Evolutionary conservation across 768 basidiomycete species (phyloP).

Genomic region (Tylopilus rubrobrunneus): DNA sequence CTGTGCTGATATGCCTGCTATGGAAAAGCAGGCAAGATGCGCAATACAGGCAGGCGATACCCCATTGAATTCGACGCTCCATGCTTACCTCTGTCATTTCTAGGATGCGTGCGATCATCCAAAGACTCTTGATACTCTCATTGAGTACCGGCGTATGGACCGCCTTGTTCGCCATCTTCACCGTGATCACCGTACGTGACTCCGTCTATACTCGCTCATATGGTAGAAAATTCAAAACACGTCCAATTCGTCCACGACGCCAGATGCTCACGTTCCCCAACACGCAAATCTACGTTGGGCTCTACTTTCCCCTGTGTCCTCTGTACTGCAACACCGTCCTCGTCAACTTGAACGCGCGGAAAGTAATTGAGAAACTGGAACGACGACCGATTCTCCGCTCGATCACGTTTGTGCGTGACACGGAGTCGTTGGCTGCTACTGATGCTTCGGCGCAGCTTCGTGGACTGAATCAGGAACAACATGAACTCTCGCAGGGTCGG

Average conservation of each 20-base stretch:
- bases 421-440: background rate
- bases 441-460: background rate
- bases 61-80: background rate
- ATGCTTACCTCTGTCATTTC: background rate
- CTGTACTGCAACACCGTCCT: conserved; percentile 32
- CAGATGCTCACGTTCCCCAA: conserved; percentile 12
- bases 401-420: conserved; percentile 4
- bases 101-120: conserved; percentile 18
- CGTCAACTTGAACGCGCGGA: conserved; percentile 29
- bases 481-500: background rate
- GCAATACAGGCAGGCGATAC: conserved; percentile 4
- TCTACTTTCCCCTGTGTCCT: conserved; percentile 30
- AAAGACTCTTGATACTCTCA: conserved; percentile 14
- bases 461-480: background rate
- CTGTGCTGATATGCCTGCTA: conserved; percentile 6
- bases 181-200: conserved; percentile 13
- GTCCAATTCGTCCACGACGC: background rate
- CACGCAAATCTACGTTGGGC: conserved; percentile 15
- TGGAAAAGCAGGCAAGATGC: conserved; percentile 18
- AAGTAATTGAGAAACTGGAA: conserved; percentile 13
- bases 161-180: conserved; percentile 10
- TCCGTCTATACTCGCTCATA: background rate
- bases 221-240: background rate
- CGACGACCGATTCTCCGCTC: conserved; percentile 2
- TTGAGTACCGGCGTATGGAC: conserved; percentile 17